phyloP scores from a whole-genome alignment of 352 stramenopile genomes.

The Saprolegnia parasitica region DNA sequence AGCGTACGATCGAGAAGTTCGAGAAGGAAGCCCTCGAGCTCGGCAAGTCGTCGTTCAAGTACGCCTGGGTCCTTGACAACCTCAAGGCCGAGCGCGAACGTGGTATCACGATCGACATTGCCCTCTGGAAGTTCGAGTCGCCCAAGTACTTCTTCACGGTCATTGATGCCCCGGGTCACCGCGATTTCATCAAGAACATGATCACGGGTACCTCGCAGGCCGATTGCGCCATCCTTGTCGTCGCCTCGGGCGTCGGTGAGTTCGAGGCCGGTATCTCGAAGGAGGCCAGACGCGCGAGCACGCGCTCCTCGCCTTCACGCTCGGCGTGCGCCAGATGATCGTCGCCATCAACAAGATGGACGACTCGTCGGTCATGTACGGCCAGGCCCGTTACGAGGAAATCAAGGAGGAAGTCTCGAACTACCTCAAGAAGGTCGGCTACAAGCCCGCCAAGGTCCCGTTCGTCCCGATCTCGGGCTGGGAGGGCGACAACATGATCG shows the following conservation, averaged over 20 bases:
- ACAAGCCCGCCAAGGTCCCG: conserved; percentile 92
- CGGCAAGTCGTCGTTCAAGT: conserved; percentile 99
- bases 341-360: conserved; percentile 99
- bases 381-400: conserved; percentile 90
- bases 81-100: conserved; percentile 97
- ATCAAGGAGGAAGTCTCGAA: conserved; percentile 89
- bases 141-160: conserved; percentile 96
- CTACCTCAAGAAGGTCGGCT: conserved; percentile 96
- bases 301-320: conserved; percentile 93
- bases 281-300: conserved; percentile 95
- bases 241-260: conserved; percentile 87
- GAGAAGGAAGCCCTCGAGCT: conserved; percentile 96
- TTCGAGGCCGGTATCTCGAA: conserved; percentile 96
- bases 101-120: conserved; percentile 97
- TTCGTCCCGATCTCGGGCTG: conserved; percentile 97
- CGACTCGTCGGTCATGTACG: conserved; percentile 91
- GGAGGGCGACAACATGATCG: conserved; percentile 96
- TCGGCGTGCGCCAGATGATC: conserved; percentile 98
- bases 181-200: conserved; percentile 99
- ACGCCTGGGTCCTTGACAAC: conserved; percentile 98
- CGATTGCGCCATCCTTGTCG: conserved; percentile 95
- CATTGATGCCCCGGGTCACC: conserved; percentile 97
- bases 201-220: conserved; percentile 97
- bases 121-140: conserved; percentile 97
- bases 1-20: conserved; percentile 99